Conservation (phyloP, 78 protist genomes). For the Diacronema lutheri region DNA sequence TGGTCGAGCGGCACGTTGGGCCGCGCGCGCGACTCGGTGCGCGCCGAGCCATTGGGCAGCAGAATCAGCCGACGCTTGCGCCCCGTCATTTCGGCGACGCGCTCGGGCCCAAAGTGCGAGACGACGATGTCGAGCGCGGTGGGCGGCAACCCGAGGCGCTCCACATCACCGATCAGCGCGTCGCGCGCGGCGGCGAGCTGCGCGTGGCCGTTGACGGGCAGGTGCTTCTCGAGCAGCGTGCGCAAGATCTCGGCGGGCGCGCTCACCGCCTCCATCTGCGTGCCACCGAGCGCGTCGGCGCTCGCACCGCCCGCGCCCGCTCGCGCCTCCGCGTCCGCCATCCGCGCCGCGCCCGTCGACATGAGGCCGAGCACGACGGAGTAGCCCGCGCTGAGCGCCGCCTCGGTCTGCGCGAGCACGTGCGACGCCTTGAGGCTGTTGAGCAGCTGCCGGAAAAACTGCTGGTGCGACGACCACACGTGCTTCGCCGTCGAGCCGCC, state of each 20-base stretch:
- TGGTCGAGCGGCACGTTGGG: background rate
- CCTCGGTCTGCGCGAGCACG: slow-evolving; percentile 16
- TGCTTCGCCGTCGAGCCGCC: background rate
- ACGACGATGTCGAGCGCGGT: too few relatives aligned
- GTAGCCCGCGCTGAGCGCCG: background rate
- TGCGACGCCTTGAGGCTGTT: too few relatives aligned
- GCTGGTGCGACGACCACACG: background rate
- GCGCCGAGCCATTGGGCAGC: background rate
- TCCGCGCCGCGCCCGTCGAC: slow-evolving; percentile 28
- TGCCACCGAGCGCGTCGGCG: too few relatives aligned
- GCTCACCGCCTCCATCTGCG: background rate
- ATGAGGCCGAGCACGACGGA: slow-evolving; percentile 23
- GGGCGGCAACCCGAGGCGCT: too few relatives aligned
- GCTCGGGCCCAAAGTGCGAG: background rate
- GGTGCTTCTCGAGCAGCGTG: too few relatives aligned
- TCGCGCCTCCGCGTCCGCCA: background rate
- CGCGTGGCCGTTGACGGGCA: background rate
- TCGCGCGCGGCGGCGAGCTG: too few relatives aligned
- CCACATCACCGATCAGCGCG: too few relatives aligned
- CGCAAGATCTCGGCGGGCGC: slow-evolving; percentile 1
- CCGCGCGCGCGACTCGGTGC: background rate
- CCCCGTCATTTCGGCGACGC: slow-evolving; percentile 43
- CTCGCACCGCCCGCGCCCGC: background rate
- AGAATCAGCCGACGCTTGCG: background rate
- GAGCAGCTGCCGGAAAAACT: background rate